Percentiles rank a stretch among this genome's conserved stretches.
Conservation (phyloP, 192 early-diverging fungal species). For the Coemansia sp. region DNA sequence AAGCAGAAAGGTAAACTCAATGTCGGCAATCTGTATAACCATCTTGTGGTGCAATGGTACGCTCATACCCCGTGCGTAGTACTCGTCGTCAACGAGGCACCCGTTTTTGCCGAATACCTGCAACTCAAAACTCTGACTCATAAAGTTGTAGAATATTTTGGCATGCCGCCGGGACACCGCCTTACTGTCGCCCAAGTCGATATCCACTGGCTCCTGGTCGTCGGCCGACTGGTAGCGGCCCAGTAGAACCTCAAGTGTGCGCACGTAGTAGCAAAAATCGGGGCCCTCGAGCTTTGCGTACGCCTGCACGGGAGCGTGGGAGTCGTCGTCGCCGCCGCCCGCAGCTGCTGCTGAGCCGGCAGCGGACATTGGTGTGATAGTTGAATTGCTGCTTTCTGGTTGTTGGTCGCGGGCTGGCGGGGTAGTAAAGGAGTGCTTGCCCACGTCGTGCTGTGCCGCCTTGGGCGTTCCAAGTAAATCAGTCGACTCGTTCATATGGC, state of each 20-base stretch:
- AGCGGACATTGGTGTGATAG: slow-evolving; percentile 7
- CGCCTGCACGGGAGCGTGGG: slow-evolving; percentile 69
- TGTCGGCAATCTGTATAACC: slow-evolving; percentile 83
- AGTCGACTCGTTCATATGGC: slow-evolving; percentile 29
- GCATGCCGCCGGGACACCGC: slow-evolving; percentile 86
- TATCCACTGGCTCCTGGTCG: slow-evolving; percentile 68
- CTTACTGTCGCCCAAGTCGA: slow-evolving; percentile 82
- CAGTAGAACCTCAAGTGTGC: slow-evolving; percentile 73
- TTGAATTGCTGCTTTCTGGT: slow-evolving; percentile 8
- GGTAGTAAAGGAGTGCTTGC: slow-evolving; percentile 11
- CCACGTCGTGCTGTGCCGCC: slow-evolving; percentile 22
- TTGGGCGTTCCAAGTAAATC: slow-evolving; percentile 37
- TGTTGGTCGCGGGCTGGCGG: slow-evolving; percentile 9
- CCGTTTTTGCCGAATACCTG: slow-evolving; percentile 89
- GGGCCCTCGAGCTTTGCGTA: slow-evolving; percentile 89
- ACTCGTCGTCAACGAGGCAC: slow-evolving; percentile 80
- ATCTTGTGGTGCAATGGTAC: slow-evolving; percentile 58
- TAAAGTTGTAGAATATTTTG: slow-evolving; percentile 83
- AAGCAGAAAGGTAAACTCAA: slow-evolving; percentile 77
- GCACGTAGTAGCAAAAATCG: slow-evolving; percentile 82
- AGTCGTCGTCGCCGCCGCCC: slow-evolving; percentile 12
- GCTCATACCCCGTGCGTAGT: slow-evolving; percentile 65
- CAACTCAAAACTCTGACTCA: slow-evolving; percentile 78
- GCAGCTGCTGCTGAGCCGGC: slow-evolving; percentile 3
- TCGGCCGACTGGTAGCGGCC: slow-evolving; percentile 67